Base-by-base conservation (phyloP, 2,329 filamentous ascomycete species). In the Diaporthe vexans region DNA sequence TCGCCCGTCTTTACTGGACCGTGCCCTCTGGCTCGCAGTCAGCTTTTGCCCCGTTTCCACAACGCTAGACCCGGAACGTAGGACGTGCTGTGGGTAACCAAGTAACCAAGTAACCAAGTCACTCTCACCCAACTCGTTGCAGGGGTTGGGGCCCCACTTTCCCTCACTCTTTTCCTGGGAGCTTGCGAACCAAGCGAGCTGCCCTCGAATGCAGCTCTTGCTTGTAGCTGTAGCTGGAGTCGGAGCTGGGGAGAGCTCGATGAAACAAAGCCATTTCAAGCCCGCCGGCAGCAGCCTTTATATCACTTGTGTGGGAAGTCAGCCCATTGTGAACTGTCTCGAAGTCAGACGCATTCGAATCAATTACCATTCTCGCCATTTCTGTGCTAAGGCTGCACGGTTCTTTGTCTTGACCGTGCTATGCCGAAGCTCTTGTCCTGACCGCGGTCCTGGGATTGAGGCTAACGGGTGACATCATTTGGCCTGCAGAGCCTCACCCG, bases 1-100 rank as follows among this genome's bases (percentile, higher is more conserved):
- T 76, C 73, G 54, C 29, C 65, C 59, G 74, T 68, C 73, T 58
- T 57, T 61, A 80, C 77, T 80, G 79, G 79, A 71, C 74, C 75
- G 71, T 77, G 77, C 76, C 74, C 24, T 9, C n/a, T 35, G 56
- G 56, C 29, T 35, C 29, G 73, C 17, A 65, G 59, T 54, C 63
- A 54, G 33, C 48, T 54, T 54, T 68, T 43, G 76, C 77, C 76
- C 67, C 74, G 75, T 76, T 79, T 69, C 69, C 73, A 76, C 33
- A 54, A 46, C 73, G 58, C 75, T 76, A 76, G 46, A 40, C 75
- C 21, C 19, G 40, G 72, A 74, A 40, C 26, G 24, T 56, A 13
- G 15, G 73, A 48, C 46, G 37, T n/a, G 13, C 26, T n/a, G n/a
- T n/a, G n/a, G n/a, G n/a, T n/a, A n/a, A n/a, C n/a, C n/a, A n/a